Conservation (phyloP, 768 basidiomycete genomes). For the Auriscalpium microsporum region DNA sequence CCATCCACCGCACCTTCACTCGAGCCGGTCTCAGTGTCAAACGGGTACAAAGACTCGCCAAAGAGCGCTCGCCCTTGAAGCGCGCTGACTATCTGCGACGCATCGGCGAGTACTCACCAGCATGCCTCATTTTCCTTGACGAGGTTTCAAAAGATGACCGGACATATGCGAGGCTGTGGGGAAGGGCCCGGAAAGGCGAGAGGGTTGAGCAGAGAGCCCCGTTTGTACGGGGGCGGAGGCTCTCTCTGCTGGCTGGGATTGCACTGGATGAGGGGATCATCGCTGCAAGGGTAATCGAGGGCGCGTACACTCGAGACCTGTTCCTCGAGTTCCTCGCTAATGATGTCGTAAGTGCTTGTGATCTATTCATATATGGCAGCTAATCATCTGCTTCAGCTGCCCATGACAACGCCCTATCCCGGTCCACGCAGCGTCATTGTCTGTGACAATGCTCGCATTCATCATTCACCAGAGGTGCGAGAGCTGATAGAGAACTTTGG, state of each 20-base stretch:
- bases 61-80: conserved; percentile 13
- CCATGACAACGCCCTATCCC: conserved; percentile 16
- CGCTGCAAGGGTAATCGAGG: conserved; percentile 16
- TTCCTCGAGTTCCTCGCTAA: not conserved
- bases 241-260: conserved; percentile 16
- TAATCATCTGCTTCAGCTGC: conserved; percentile 6
- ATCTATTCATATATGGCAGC: not conserved
- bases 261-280: conserved; percentile 20
- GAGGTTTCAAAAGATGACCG: conserved; percentile 23
- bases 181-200: conserved; percentile 12
- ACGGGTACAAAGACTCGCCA: conserved; percentile 19
- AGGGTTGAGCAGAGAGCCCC: conserved; percentile 15
- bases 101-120: conserved; percentile 14
- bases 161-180: conserved; percentile 17
- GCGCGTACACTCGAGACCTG: conserved; percentile 10
- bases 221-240: conserved; percentile 15
- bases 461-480: conserved; percentile 17
- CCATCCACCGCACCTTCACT: conserved; percentile 17
- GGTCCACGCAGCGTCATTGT: conserved; percentile 17
- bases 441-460: conserved; percentile 21
- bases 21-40: conserved; percentile 13
- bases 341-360: not conserved
- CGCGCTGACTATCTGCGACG: conserved; percentile 14
- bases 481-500: conserved; percentile 13
- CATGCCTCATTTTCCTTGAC: conserved; percentile 18